A percentile compares a stretch with the other conserved stretches of the same genome.
These are phyloP conservation scores for Cucurbita pepo DNA, from an alignment of 306 rosid genomes.

Conservation along the genomic window DNA sequence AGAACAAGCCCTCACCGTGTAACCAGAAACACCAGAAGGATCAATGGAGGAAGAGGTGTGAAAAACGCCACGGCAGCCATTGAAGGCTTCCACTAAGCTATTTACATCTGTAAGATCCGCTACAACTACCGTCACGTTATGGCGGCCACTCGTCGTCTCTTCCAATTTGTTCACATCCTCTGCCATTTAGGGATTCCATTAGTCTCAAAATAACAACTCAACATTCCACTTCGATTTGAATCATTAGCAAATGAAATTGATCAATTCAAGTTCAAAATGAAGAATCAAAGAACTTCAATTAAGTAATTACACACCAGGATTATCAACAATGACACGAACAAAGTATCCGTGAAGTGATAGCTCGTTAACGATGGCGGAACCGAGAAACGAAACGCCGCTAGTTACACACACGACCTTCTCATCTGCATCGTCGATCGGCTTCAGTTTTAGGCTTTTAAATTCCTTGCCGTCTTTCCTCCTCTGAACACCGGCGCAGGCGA, in stretches of 20 bases:
- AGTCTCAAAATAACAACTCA: not conserved
- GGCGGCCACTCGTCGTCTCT: slow-evolving; percentile 23
- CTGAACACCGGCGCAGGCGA: slow-evolving; percentile 29
- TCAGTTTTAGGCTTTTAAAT: not conserved
- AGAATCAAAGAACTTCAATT: not conserved
- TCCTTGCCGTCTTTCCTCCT: slow-evolving; percentile 32
- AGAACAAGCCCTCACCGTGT: slow-evolving; percentile 28
- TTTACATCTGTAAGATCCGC: slow-evolving; percentile 39
- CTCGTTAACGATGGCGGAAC: slow-evolving; percentile 46
- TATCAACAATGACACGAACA: slow-evolving; percentile 48
- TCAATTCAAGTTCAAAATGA: not conserved
- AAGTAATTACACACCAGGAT: slow-evolving; percentile 22
- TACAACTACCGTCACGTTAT: slow-evolving; percentile 16
- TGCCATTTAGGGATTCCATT: slow-evolving; percentile 13
- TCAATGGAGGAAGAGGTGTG: slow-evolving; percentile 74
- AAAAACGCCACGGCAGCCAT: slow-evolving; percentile 74
- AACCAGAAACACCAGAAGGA: slow-evolving; percentile 88
- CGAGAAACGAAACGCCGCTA: slow-evolving; percentile 67
- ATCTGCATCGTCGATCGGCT: not conserved
- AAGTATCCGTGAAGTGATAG: slow-evolving; percentile 66
- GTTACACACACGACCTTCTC: slow-evolving; percentile 57
- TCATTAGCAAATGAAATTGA: no score
- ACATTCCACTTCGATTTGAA: no score
- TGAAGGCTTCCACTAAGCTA: slow-evolving; percentile 38
- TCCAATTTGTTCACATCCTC: slow-evolving; percentile 47